Conservation (phyloP, 1,284 basidiomycete species). For the Cryptococcus neoformans region DNA sequence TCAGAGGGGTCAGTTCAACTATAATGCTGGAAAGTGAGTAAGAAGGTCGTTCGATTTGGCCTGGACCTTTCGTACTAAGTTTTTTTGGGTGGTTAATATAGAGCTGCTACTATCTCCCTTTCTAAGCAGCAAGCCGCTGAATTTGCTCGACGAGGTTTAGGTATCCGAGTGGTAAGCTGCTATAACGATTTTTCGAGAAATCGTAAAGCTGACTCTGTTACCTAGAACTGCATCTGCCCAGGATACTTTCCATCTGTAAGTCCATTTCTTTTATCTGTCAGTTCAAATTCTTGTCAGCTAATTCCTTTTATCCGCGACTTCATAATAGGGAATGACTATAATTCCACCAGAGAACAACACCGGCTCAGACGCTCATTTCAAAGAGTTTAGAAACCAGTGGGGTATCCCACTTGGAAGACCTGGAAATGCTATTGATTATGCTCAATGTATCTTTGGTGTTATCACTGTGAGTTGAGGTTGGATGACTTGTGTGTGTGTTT, state of each 20-base stretch:
- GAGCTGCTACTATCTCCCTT: slow-evolving; percentile 38
- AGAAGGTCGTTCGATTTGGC: neutral
- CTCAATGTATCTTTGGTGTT: slow-evolving; percentile 39
- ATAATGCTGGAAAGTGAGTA: slow-evolving; percentile 41
- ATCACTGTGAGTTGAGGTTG: slow-evolving; percentile 25
- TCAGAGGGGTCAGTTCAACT: slow-evolving; percentile 46
- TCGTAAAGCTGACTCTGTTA: no score
- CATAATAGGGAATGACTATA: slow-evolving; percentile 40
- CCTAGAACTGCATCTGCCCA: slow-evolving; percentile 30
- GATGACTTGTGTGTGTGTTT: no score
- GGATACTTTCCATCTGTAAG: slow-evolving; percentile 44
- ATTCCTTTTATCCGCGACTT: no score
- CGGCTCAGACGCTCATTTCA: neutral
- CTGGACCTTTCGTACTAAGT: neutral
- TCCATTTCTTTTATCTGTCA: neutral
- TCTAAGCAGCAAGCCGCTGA: slow-evolving; percentile 40
- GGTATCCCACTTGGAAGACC: slow-evolving; percentile 43
- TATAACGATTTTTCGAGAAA: no score
- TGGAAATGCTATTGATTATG: slow-evolving; percentile 43
- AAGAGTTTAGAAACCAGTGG: slow-evolving; percentile 29
- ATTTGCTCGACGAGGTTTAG: slow-evolving; percentile 33
- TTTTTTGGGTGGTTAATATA: slow-evolving; percentile 6
- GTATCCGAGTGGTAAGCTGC: slow-evolving; percentile 26
- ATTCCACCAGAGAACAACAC: slow-evolving; percentile 19
- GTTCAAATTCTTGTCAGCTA: neutral